These are phyloP conservation scores for Cyberlindnera maritima DNA, from an alignment of 805 yeast species.

Conservation along the genomic window DNA sequence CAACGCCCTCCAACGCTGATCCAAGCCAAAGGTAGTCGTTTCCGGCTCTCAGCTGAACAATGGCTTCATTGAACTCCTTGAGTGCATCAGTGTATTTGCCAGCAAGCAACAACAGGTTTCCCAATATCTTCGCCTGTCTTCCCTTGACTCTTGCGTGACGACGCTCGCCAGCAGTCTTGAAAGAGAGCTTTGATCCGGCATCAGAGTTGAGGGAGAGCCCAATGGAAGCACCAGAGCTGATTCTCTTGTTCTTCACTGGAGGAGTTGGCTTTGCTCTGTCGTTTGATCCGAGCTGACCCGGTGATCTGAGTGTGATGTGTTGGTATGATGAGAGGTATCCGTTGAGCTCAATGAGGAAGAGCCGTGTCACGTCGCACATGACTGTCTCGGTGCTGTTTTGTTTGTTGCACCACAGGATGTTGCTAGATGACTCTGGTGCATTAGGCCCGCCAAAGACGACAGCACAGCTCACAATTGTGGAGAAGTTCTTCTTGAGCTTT, in stretches of 20 bases:
- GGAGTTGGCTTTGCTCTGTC: constrained; percentile 38
- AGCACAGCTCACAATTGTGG: constrained; percentile 51
- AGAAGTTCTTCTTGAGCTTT: constrained; percentile 40
- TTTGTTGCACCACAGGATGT: constrained; percentile 10
- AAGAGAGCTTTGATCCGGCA: constrained; percentile 36
- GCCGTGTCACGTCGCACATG: constrained; percentile 68
- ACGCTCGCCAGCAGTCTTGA: constrained; percentile 33
- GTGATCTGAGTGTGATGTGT: constrained; percentile 80
- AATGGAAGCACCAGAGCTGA: constrained; percentile 29
- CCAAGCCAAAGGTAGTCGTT: constrained; percentile 88
- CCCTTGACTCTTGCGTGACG: constrained; percentile 55
- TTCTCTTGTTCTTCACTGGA: constrained; percentile 38
- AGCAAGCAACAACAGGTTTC: constrained; percentile 72
- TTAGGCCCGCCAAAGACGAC: constrained; percentile 44
- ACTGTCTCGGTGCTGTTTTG: constrained; percentile 49
- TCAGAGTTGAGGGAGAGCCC: constrained; percentile 23
- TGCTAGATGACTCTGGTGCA: neutral
- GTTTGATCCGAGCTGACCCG: constrained; percentile 59
- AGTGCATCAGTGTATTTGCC: constrained; percentile 77
- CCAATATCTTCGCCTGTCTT: constrained; percentile 71
- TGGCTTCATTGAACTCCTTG: constrained; percentile 71
- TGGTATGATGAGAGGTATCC: constrained; percentile 69
- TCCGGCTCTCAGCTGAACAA: constrained; percentile 51
- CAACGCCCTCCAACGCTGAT: constrained; percentile 79
- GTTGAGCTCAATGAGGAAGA: constrained; percentile 62